Base-by-base conservation (phyloP, 129 eudicot genomes). In the Centella asiatica region DNA sequence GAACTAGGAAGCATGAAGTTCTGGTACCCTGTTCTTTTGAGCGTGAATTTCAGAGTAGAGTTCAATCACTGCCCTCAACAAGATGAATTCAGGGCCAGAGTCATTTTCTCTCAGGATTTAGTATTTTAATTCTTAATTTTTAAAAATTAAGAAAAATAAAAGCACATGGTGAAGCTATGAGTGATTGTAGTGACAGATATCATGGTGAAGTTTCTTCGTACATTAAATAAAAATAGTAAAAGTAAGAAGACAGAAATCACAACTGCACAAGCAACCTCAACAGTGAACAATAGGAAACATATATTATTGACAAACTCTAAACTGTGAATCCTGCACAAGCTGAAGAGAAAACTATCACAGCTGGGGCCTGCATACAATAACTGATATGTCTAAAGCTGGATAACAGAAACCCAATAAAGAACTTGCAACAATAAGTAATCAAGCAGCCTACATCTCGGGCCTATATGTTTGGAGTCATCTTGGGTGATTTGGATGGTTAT, bases 241-340 rank as follows among this genome's bases (percentile, higher is more conserved):
- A 34, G 33, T 34, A 24, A 0, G 2, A 13, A 22, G n/a, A 34
- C 11, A 34, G 17, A 53, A 34, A 9, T 34, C 9, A 34, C 39
- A 34, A 34, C 4, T 34, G 39, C n/a, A n/a, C n/a, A 34, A 34
- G 9, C 9, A 34, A 53, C 15, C 13, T 53, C 0, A 13, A 27
- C 1, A 53, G 59, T 4, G 14, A 52, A 52, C 23, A 51, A 52
- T 4, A 2, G 11, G 17, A 52, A 52, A 19, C 57, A 53, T 19
- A 74, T 26, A 32, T 9, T 44, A 47, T 48, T 44, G 37, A 55
- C 63, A 64, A 62, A 28, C 15, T 37, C 86, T 73, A 36, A 83
- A 90, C 97, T 77, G 84, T 82, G 57, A 89, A 62, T 33, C 97
- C 97, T 40, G 97, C 95, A 78, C 97, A 89, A 22, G 84, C 97